Evolutionary conservation across 2,329 filamentous ascomycete species (phyloP), one percentile per base, ranked within the genome.

Genomic region (Epichloe coenophiala): DNA sequence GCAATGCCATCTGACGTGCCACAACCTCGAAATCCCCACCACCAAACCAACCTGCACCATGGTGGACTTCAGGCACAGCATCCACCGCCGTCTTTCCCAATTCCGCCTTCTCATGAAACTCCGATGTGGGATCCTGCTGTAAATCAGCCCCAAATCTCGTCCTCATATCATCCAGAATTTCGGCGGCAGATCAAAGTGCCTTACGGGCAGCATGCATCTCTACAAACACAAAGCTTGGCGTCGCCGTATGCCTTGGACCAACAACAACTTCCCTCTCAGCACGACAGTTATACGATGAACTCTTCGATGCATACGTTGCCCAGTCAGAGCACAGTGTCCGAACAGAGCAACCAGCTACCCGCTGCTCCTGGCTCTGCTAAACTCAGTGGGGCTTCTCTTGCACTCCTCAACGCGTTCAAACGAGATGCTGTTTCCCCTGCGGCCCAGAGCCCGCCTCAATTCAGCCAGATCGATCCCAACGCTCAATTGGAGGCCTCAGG

Each of bases 11-110:
- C 64, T 5, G 71, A 75, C 27, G 70, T 74, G 21, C 61, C 73
- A 31, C 73, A 77, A 59, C 78, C 81, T 13, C 70, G 68, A 40
- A 78, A 75, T 41, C 79, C 81, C 6, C 79, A 81, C 59, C 73
- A 77, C 51, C 74, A 76, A 47, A 69, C 74, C 13, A 61, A 66
- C 40, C 73, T 74, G 31, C 69, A 70, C 19, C 62, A 74, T 15
- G 71, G 73, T 11, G 55, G 55, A 45, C 56, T 58, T 3, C 57
- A 55, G 44, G 54, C 56, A 19, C 58, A 61, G 6, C 65, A 63
- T 38, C 61, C 63, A 5, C 65, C 64, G 7, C 65, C 65, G 1
- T 55, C 55, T 1, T 69, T 69, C 33, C 55, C 60, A 7, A 52
- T 63, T 17, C 41, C 56, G 3, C 54, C 54, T 6, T 57, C 59